These are phyloP conservation scores for Kurtzmaniella quercitrusa DNA, from an alignment of 1,139 yeast species.

Conservation along the genomic window DNA sequence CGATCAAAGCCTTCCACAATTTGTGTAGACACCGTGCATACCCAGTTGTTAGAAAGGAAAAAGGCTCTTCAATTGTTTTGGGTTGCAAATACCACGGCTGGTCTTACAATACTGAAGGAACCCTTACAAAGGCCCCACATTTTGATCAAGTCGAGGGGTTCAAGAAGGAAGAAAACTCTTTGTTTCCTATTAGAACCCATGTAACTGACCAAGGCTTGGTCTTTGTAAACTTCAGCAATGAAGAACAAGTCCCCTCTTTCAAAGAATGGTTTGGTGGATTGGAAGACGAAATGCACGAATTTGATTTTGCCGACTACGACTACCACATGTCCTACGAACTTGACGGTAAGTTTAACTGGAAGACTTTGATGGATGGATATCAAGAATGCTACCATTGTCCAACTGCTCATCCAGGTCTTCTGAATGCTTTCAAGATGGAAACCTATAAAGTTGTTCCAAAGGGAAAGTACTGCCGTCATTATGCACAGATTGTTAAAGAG, in stretches of 20 bases:
- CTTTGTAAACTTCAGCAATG: constrained; percentile 46
- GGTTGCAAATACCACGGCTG: constrained; percentile 68
- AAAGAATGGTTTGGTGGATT: constrained; percentile 52
- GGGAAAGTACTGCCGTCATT: constrained; percentile 57
- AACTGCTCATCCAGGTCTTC: constrained; percentile 60
- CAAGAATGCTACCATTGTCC: constrained; percentile 68
- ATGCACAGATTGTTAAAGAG: constrained; percentile 24
- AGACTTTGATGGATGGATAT: constrained; percentile 63
- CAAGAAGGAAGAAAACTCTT: constrained; percentile 50
- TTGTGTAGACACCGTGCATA: constrained; percentile 64
- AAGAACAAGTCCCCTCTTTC: constrained; percentile 38
- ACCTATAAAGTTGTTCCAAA: constrained; percentile 63
- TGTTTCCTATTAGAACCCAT: constrained; percentile 52
- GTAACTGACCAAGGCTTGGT: constrained; percentile 54
- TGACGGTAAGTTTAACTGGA: constrained; percentile 63
- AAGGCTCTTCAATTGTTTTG: constrained; percentile 52
- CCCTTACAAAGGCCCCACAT: constrained; percentile 56
- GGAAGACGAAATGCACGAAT: constrained; percentile 49
- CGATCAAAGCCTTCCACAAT: constrained; percentile 57
- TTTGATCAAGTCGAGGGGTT: constrained; percentile 58
- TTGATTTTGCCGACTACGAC: constrained; percentile 56
- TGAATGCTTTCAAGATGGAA: constrained; percentile 56
- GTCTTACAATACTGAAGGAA: constrained; percentile 58
- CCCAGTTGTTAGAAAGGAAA: constrained; percentile 54
- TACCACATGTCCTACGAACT: constrained; percentile 64